Base-by-base conservation (phyloP, 169 alveolate species). In the Plasmodium inui region DNA sequence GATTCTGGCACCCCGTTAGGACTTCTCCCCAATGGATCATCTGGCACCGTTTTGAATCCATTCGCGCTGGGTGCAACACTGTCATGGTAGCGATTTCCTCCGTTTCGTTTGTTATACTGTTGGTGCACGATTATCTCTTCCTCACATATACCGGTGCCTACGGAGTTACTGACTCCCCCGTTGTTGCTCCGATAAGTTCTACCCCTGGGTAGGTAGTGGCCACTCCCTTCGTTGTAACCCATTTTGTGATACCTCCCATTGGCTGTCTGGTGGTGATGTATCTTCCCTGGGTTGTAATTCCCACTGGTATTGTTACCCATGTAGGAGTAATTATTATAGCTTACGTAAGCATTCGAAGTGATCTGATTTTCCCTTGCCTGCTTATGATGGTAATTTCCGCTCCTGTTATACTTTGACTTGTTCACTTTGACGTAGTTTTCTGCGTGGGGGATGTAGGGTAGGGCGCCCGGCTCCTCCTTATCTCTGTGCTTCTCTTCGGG, bases 221-320 rank as follows among this genome's bases (percentile, higher is more conserved):
- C 19, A 28, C 44, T 57, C 9, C 81, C 50, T 12, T 55, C 83
- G 70, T 37, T 73, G 70, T 50, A 74, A 67, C 81, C 26, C 76
- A 76, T 86, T 19, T 86, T 86, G 44, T 86, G 61, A 44, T 86
- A 67, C 34, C 81, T 86, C 41, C 37, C 41, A 26, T 55, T 76
- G 39, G 81, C 8, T n/a, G n/a, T 22, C 17, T 76, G 37, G 28
- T 76, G 78, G 28, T 53, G 53, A 78, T 86, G 39, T 61, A 50
- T 55, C 39, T 86, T 86, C 17, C 70, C 37, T 37, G 70, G 34
- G 71, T 57, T 55, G 46, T 86, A 70, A 76, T 73, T 41, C 28
- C 78, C 86, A 76, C 80, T 30, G 41, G 12, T 74, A 32, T 34
- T 74, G 71, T 72, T 82, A 82, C 78, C 53, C 30, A 28, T 50